Evolutionary conservation across 495 filamentous ascomycete species (phyloP).

Genomic region (Xeromyces bisporus): DNA sequence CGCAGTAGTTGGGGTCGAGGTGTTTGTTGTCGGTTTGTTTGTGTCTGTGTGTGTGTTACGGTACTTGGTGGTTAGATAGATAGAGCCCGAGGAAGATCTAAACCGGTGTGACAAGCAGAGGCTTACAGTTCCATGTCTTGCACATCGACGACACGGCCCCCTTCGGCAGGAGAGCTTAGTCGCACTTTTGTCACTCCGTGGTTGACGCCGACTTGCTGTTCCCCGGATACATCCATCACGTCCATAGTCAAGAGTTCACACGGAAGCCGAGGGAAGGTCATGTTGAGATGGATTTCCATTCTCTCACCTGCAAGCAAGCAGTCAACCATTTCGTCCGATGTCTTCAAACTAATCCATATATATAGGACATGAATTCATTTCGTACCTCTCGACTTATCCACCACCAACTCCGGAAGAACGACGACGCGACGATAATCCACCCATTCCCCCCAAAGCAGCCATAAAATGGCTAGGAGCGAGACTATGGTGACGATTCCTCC

Average conservation of each 20-base stretch:
- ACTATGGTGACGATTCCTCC: conserved; percentile 88
- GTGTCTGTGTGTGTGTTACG: conserved; percentile 33
- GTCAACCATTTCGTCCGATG: conserved; percentile 17
- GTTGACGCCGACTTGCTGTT: conserved; percentile 82
- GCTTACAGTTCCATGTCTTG: conserved; percentile 58
- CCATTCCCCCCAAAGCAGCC: conserved; percentile 91
- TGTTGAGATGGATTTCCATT: conserved; percentile 98
- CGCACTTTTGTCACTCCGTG: conserved; percentile 86
- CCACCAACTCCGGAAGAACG: conserved; percentile 81
- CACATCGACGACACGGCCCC: conserved; percentile 59
- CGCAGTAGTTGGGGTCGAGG: conserved; percentile 84
- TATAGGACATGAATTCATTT: no score
- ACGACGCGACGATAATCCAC: conserved; percentile 73
- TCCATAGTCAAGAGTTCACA: conserved; percentile 93
- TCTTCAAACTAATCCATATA: conserved; percentile 94
- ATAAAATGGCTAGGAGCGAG: conserved; percentile 72
- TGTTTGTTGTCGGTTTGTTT: conserved; percentile 55
- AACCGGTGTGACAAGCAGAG: not conserved
- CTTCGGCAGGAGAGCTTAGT: conserved; percentile 51
- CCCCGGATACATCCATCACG: conserved; percentile 96
- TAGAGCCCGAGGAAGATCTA: not conserved
- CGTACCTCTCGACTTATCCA: conserved; percentile 87
- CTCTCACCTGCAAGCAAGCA: conserved; percentile 51
- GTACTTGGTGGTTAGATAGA: not conserved
- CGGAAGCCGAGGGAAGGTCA: conserved; percentile 84